These are phyloP conservation scores for Tetrapisispora namnaoensis DNA, from an alignment of 805 yeast species.

Conservation along the genomic window DNA sequence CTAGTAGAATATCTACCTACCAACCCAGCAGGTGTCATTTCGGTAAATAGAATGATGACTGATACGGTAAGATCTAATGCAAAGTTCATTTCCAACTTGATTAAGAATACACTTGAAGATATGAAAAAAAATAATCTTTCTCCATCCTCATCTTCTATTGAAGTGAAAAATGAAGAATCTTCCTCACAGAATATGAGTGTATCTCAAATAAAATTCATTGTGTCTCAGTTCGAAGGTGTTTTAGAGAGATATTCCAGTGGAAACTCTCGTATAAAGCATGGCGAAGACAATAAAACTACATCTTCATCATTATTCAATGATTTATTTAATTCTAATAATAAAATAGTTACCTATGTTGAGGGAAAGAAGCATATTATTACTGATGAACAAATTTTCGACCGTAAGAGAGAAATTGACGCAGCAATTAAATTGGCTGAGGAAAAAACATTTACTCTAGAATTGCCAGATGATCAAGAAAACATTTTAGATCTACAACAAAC, in stretches of 20 bases:
- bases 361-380: constrained; percentile 5
- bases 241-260: neutral
- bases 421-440: constrained; percentile 5
- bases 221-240: constrained; percentile 6
- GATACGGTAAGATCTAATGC: constrained; percentile 51
- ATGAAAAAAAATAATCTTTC: constrained; percentile 6
- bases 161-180: neutral
- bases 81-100: constrained; percentile 47
- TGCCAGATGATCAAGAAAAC: neutral
- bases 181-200: constrained; percentile 4
- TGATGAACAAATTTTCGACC: constrained; percentile 9
- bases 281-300: too few relatives aligned
- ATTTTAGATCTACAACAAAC: neutral
- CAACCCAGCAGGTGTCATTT: constrained; percentile 45
- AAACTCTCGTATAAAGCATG: neutral
- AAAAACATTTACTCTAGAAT: neutral
- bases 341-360: neutral
- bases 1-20: constrained; percentile 51
- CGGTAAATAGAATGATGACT: constrained; percentile 37
- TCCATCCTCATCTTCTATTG: neutral
- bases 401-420: constrained; percentile 8
- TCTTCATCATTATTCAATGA: neutral
- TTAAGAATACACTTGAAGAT: constrained; percentile 33
- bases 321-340: neutral
- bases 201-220: constrained; percentile 13